These are phyloP conservation scores for Protea cynaroides DNA, from an alignment of 164 flowering plant species.

Conservation along the genomic window DNA sequence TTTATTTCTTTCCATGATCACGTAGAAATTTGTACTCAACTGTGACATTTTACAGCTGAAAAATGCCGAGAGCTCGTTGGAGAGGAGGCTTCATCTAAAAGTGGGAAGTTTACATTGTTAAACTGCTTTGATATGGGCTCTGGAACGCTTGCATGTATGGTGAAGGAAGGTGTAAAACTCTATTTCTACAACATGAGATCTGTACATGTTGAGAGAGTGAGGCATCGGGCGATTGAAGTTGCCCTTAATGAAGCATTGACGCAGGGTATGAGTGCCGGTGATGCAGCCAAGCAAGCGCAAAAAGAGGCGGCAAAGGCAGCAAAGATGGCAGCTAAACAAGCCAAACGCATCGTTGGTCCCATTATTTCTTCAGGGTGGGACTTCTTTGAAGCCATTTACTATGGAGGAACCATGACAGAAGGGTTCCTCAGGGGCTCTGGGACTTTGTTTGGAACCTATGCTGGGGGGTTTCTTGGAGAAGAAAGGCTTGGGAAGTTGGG, in stretches of 20 bases:
- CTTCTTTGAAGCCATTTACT: conserved; percentile 88
- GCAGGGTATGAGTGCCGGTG: conserved; percentile 54
- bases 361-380: conserved; percentile 92
- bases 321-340: conserved; percentile 58
- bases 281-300: conserved; percentile 71
- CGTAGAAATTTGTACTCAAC: not conserved
- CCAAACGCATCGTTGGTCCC: conserved; percentile 86
- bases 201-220: conserved; percentile 59
- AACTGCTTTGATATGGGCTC: conserved; percentile 44
- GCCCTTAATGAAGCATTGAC: conserved; percentile 69
- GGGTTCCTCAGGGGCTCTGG: conserved; percentile 86
- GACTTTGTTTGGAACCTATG: conserved; percentile 74
- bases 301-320: conserved; percentile 89
- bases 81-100: conserved; percentile 69
- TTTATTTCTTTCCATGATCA: not conserved
- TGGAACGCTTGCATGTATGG: conserved; percentile 32
- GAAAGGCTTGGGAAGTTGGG: conserved; percentile 75
- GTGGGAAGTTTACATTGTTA: conserved; percentile 77
- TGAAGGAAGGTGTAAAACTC: conserved; percentile 37
- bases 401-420: conserved; percentile 79
- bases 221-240: conserved; percentile 60
- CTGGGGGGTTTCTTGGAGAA: conserved; percentile 72
- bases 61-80: conserved; percentile 80
- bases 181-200: conserved; percentile 69
- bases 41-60: conserved; percentile 53